Evolutionary conservation across 176 grass and related monocot genomes (phyloP), one percentile per base, ranked within the genome.

Genomic region (Oropetium thomaeum): DNA sequence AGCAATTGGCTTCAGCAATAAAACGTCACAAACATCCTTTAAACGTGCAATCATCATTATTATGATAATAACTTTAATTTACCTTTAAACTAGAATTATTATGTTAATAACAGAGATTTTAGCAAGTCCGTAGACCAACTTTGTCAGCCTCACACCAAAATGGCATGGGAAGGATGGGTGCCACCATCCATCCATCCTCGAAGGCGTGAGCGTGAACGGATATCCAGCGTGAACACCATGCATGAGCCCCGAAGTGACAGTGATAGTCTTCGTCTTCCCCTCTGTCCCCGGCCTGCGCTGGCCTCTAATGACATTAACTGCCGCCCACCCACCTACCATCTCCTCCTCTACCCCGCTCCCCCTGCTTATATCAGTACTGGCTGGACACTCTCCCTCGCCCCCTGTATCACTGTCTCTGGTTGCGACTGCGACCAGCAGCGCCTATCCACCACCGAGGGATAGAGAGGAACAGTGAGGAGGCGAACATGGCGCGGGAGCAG

Each of bases 401-500:
- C 74, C n/a, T n/a, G n/a, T n/a, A 7, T 13, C 45, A 61, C 67
- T 43, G 29, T 69, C 70, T 51, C 35, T n/a, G n/a, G 35, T 37
- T 23, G 45, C 27, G 32, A 35, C 60, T n/a, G 32, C 33, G 28
- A 37, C 48, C 12, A 23, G 15, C 40, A 6, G 23, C 27, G 5
- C 23, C 25, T 20, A 11, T 13, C 43, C 23, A 67, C 12, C 65
- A 63, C 26, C 14, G n/a, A 25, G 35, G 34, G 10, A 34, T 3
- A 3, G 59, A 19, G 20, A 1, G 1, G 10, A 15, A 14, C 5
- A 4, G 19, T 16, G 45, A 0, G 40, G n/a, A 2, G 16, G 60
- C 34, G n/a, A n/a, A n/a, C 61, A 94, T 94, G 91, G 91, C 91
- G 64, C 69, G 84, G 73, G 87, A 90, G 78, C 90, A 97, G 79